These are phyloP conservation scores for Phialemoniopsis sp. DNA, from an alignment of 2,329 filamentous ascomycete genomes.

Conservation along the genomic window DNA sequence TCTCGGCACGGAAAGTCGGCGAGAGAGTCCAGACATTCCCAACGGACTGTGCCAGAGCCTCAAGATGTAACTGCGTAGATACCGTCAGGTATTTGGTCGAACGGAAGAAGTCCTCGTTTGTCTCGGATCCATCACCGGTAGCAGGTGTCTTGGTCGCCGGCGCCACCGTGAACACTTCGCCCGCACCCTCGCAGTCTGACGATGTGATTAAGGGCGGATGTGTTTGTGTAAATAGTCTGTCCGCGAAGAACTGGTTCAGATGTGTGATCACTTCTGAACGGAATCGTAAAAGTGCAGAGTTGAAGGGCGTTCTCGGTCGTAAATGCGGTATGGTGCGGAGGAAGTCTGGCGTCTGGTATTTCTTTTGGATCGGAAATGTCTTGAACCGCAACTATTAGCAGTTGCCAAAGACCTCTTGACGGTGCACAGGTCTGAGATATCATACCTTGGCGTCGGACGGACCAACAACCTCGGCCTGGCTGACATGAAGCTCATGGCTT, in stretches of 20 bases:
- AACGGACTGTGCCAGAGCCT: constrained; percentile 83
- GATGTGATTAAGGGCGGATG: constrained; percentile 95
- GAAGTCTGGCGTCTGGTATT: constrained; percentile 87
- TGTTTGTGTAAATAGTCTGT: constrained; percentile 70
- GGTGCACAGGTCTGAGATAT: neutral
- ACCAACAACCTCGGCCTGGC: constrained; percentile 66
- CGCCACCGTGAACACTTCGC: constrained; percentile 80
- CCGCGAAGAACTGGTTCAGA: constrained; percentile 71
- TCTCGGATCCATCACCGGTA: constrained; percentile 24
- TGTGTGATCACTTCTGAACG: constrained; percentile 75
- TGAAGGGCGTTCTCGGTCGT: constrained; percentile 74
- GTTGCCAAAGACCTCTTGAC: neutral
- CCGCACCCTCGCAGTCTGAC: constrained; percentile 94
- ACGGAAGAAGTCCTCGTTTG: constrained; percentile 66
- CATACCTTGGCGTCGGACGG: constrained; percentile 74
- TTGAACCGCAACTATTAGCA: constrained; percentile 27
- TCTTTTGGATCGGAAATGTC: constrained; percentile 93
- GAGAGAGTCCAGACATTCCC: constrained; percentile 92
- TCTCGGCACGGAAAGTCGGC: constrained; percentile 89
- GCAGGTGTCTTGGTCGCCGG: constrained; percentile 25
- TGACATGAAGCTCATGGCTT: constrained; percentile 76
- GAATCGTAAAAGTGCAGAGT: constrained; percentile 75
- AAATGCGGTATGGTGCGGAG: constrained; percentile 86
- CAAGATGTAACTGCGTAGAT: constrained; percentile 89
- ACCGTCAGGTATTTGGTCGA: constrained; percentile 92